Conservation (phyloP, 2,329 filamentous ascomycete species). For the Cladosporium halotolerans region DNA sequence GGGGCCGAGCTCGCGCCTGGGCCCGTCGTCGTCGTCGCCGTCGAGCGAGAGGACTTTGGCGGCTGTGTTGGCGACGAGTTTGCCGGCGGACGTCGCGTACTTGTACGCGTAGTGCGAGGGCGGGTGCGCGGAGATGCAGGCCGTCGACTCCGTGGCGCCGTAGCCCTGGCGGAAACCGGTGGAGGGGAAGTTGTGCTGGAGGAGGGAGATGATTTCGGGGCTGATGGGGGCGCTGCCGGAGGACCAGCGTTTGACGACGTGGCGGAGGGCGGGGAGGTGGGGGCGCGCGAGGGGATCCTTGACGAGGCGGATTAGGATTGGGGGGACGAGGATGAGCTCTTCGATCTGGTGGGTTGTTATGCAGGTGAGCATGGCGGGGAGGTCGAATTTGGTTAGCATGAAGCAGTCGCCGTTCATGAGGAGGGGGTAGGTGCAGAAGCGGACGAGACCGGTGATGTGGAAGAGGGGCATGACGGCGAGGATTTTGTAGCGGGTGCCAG, state of each 20-base stretch:
- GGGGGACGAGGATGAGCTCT: conserved; percentile 54
- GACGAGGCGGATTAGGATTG: conserved; percentile 54
- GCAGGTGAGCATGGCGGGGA: conserved; percentile 48
- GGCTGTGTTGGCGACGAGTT: conserved; percentile 52
- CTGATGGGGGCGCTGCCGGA: conserved; percentile 56
- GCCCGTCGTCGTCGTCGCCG: conserved; percentile 32
- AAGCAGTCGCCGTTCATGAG: conserved; percentile 56
- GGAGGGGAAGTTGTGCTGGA: conserved; percentile 50
- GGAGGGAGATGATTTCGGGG: conserved; percentile 50
- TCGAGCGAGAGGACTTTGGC: conserved; percentile 53
- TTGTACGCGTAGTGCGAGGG: conserved; percentile 51
- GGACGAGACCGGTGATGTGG: conserved; percentile 57
- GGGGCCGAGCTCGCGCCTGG: conserved; percentile 40
- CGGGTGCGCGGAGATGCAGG: conserved; percentile 57
- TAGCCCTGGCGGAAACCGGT: conserved; percentile 61
- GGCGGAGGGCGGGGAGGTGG: conserved; percentile 47
- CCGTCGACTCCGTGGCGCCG: conserved; percentile 62
- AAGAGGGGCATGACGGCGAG: conserved; percentile 54
- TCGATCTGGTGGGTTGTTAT: conserved; percentile 46
- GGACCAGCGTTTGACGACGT: conserved; percentile 46
- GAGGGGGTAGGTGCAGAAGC: conserved; percentile 56
- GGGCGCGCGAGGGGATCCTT: conserved; percentile 48
- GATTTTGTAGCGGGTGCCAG: conserved; percentile 40
- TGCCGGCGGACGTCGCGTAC: conserved; percentile 51
- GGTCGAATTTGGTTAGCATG: conserved; percentile 58